Evolutionary conservation across 2,329 filamentous ascomycete genomes (phyloP), one percentile per base, ranked within the genome.

Genomic region (Verticillium zaregamsianum): DNA sequence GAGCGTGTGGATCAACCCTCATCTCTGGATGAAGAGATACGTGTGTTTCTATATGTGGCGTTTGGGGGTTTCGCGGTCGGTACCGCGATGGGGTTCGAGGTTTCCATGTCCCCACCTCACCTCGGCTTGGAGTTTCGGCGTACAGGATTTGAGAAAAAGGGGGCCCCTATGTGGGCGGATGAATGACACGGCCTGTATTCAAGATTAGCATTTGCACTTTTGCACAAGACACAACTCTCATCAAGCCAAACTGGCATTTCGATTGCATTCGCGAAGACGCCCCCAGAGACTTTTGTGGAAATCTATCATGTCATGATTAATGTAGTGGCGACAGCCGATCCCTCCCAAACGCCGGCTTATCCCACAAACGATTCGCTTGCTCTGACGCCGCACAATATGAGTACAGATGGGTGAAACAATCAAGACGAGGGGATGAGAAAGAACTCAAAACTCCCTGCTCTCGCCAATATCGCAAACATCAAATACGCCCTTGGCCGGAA

Each of bases 391-490:
- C 20, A 23, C 11, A 20, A 11, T 23, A 52, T 12, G 45, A 20
- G 45, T 23, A 23, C 45, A 52, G 20, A 23, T 23, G n/a, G 20
- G 23, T 11, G 45, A 4, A 14, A 23, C 2, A 37, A 52, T 15
- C 8, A n/a, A 11, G 28, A 60, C 61, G 49, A 54, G 25, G 23
- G 40, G 15, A 45, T 6, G 12, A 57, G 55, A 40, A 2, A 54
- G 9, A 8, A 4, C 1, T 80, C 69, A 89, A 74, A 92, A 95
- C 71, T 92, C 90, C 63, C 86, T 83, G 68, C 88, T 93, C 78
- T 94, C 92, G 0, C 92, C 92, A 77, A 97, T 91, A 67, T 91
- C 87, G 70, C 92, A 94, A 1, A 91, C 84, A 70, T 93, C 92
- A 78, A 95, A 96, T 0, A 90, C 79, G 0, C 91, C 92, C 55